Conservation (phyloP, 2,329 filamentous ascomycete species). For the Orbilia oligospora region DNA sequence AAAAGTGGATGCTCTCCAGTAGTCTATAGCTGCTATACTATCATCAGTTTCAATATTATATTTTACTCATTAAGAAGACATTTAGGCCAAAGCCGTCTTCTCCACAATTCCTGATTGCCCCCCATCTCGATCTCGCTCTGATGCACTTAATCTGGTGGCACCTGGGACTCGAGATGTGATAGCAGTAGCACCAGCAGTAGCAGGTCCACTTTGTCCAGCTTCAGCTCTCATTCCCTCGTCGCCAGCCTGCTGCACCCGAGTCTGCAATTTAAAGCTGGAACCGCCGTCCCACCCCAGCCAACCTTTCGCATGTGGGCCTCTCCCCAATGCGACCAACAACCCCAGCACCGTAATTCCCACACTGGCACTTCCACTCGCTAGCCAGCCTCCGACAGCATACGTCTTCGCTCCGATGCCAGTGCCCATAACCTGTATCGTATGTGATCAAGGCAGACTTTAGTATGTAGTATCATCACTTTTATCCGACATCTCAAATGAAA, state of each 20-base stretch:
- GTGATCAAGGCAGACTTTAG: conserved; percentile 1
- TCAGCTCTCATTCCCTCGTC: conserved; percentile 38
- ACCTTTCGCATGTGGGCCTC: conserved; percentile 73
- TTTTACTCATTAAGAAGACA: not conserved
- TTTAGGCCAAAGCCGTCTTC: conserved; percentile 24
- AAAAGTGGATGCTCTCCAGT: conserved; percentile 10
- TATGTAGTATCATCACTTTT: conserved; percentile 4
- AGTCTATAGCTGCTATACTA: too few relatives aligned
- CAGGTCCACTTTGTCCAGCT: conserved; percentile 27
- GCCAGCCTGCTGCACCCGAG: not conserved
- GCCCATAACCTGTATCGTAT: conserved; percentile 54
- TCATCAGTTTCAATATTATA: conserved; percentile 9
- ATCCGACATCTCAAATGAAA: not conserved
- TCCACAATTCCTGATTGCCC: conserved; percentile 21
- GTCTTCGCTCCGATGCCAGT: conserved; percentile 72
- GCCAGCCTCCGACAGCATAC: conserved; percentile 73
- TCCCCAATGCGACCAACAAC: conserved; percentile 69
- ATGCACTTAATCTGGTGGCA: conserved; percentile 29
- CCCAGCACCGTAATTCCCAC: conserved; percentile 72
- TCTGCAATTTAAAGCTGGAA: conserved; percentile 66
- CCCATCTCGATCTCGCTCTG: conserved; percentile 47
- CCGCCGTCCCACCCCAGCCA: conserved; percentile 76
- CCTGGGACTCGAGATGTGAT: conserved; percentile 38
- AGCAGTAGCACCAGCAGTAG: conserved; percentile 16
- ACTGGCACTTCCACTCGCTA: conserved; percentile 72